Evolutionary conservation across 2,329 filamentous ascomycete species (phyloP).

Genomic region (Ophiostoma quercus): DNA sequence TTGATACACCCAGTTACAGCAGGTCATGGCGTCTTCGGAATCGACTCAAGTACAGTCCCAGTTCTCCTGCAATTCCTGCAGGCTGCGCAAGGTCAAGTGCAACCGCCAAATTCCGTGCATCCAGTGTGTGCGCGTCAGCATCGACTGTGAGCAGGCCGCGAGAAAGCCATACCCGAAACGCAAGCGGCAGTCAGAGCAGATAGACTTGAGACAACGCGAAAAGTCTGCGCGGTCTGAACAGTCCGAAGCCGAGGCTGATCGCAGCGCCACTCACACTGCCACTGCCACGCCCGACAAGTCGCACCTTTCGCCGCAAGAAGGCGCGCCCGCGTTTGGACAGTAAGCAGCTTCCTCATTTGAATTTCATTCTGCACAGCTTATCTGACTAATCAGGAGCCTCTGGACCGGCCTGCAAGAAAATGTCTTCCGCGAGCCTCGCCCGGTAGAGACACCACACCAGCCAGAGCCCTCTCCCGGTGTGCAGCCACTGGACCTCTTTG

Average conservation of each 20-base stretch:
- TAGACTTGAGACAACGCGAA: too few relatives aligned
- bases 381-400: conserved; percentile 13
- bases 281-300: not conserved
- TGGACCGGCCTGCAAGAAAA: conserved; percentile 6
- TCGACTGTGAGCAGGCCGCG: not conserved
- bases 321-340: not conserved
- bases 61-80: not conserved
- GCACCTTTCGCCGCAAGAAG: not conserved
- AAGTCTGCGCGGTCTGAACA: not conserved
- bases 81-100: not conserved
- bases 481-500: not conserved
- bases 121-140: not conserved
- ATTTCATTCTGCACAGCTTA: not conserved
- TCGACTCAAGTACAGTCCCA: not conserved
- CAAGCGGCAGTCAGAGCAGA: not conserved
- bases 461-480: not conserved
- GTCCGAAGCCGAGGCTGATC: not conserved
- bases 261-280: not conserved
- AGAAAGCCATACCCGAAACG: not conserved
- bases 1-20: not conserved
- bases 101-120: not conserved
- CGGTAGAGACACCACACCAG: conserved; percentile 21
- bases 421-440: conserved; percentile 28
- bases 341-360: not conserved
- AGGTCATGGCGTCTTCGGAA: not conserved